Percentiles rank a stretch among this genome's conserved stretches.
These are phyloP conservation scores for Wilhelminamyces savonicus DNA, from an alignment of 805 yeast genomes.

Conservation along the genomic window DNA sequence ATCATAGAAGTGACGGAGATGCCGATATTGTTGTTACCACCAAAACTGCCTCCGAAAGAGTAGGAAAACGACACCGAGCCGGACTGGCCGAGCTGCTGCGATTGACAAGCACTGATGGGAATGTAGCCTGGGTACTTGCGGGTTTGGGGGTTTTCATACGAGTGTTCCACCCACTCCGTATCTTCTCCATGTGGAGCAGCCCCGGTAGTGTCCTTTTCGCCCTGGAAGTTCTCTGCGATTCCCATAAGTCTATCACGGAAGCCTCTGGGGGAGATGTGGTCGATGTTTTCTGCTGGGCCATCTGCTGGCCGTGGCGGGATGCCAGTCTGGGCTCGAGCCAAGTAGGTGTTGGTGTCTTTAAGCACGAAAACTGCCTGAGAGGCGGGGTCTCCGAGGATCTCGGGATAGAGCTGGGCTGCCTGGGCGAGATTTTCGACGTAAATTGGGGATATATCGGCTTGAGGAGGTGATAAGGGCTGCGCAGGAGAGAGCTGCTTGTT, in stretches of 20 bases:
- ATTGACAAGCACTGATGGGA: constrained; percentile 11
- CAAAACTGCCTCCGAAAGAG: not conserved
- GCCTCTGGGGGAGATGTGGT: too few relatives aligned
- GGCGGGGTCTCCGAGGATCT: not conserved
- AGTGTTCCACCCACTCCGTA: constrained; percentile 10
- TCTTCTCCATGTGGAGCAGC: too few relatives aligned
- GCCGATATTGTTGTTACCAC: not conserved
- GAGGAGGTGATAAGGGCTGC: too few relatives aligned
- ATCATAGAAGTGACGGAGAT: not conserved
- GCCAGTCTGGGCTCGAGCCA: not conserved
- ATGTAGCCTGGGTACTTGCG: constrained; percentile 4
- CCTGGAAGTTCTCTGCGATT: too few relatives aligned
- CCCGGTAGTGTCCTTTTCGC: too few relatives aligned
- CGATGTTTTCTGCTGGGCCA: too few relatives aligned
- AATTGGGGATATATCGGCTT: too few relatives aligned
- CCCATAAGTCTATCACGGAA: too few relatives aligned
- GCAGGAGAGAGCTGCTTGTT: too few relatives aligned
- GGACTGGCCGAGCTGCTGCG: constrained; percentile 7
- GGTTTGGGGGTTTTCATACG: constrained; percentile 1
- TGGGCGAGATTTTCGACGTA: not conserved
- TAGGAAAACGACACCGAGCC: constrained; percentile 7
- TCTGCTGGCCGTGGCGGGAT: too few relatives aligned
- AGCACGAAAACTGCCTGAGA: constrained; percentile 1
- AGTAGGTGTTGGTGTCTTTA: not conserved
- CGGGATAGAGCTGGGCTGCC: not conserved